Evolutionary conservation across 2,329 filamentous ascomycete genomes (phyloP), one percentile per base, ranked within the genome.

Genomic region (Aspergillus flavus): DNA sequence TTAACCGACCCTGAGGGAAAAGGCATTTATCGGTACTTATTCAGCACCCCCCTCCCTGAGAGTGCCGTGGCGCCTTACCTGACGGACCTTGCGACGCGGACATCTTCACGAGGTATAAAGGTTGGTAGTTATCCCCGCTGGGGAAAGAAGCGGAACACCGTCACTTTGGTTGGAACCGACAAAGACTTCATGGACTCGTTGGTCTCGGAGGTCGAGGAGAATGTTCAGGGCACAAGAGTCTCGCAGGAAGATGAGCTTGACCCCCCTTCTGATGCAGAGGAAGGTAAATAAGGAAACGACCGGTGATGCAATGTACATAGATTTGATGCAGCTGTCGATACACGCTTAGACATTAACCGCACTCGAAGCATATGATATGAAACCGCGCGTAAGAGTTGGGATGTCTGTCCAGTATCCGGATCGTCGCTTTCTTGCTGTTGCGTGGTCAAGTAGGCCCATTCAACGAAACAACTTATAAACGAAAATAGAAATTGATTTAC

Each of bases 121-220:
- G 93, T 98, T 19, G 95, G 95, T 54, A 96, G 92, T 78, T 98
- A 99, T 79, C 95, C 95, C 41, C 84, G 93, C 61, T 97, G 94
- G 93, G 92, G 91, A 6, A 94, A 92, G 83, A 87, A 88, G 72
- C 85, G 85, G 66, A 98, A 98, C 78, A 95, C 93, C 0, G 93
- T 98, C 55, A 97, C 94, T 12, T 82, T 99, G 59, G 94, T 97
- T 19, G 88, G 84, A 19, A 88, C 87, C 68, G 91, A 97, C 74
- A 83, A 85, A 68, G 89, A 86, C 28, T 94, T 87, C 70, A 85
- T 98, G 74, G 92, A 97, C 75, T 89, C 87, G 57, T 78, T 97
- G 65, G 86, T 96, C 16, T 80, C 85, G 0, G 93, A 97, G 75
- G 92, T 97, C 3, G 87, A 92, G 74, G 81, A 87, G 75, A 89